phyloP scores from a whole-genome alignment of 345 rosid species.

The Mallotus nudiflorus region DNA sequence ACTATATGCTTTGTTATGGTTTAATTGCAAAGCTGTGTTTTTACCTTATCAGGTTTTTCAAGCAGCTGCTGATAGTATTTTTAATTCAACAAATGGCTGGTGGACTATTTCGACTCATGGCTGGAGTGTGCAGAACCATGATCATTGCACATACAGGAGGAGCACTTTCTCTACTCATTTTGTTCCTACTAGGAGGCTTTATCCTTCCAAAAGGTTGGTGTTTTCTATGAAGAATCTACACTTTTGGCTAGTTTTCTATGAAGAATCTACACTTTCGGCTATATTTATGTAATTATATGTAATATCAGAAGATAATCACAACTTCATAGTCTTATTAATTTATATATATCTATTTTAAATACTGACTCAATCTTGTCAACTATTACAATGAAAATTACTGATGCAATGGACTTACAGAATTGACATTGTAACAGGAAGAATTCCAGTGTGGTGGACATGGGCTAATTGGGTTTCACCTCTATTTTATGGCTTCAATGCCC shows the following conservation, averaged over 20 bases:
- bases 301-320: too few relatives aligned
- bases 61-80: slow-evolving; percentile 49
- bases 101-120: slow-evolving; percentile 49
- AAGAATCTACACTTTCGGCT: neutral
- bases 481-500: neutral
- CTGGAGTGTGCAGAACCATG: slow-evolving; percentile 50
- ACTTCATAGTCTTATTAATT: neutral
- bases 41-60: slow-evolving; percentile 41
- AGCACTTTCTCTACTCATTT: slow-evolving; percentile 45
- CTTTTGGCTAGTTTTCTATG: neutral
- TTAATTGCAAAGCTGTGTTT: neutral
- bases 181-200: slow-evolving; percentile 61
- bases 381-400: neutral
- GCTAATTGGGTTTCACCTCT: slow-evolving; percentile 24
- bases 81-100: slow-evolving; percentile 62
- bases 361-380: too few relatives aligned
- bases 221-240: neutral
- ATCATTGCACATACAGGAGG: slow-evolving; percentile 58
- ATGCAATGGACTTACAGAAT: neutral
- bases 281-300: too few relatives aligned
- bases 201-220: slow-evolving; percentile 47
- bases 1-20: neutral
- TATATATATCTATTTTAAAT: too few relatives aligned
- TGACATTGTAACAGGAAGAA: slow-evolving; percentile 4
- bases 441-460: slow-evolving; percentile 23